A percentile compares a stretch with the other conserved stretches of the same genome.
Conservation (phyloP, 495 filamentous ascomycete genomes). For the Penicilliopsis zonata region DNA sequence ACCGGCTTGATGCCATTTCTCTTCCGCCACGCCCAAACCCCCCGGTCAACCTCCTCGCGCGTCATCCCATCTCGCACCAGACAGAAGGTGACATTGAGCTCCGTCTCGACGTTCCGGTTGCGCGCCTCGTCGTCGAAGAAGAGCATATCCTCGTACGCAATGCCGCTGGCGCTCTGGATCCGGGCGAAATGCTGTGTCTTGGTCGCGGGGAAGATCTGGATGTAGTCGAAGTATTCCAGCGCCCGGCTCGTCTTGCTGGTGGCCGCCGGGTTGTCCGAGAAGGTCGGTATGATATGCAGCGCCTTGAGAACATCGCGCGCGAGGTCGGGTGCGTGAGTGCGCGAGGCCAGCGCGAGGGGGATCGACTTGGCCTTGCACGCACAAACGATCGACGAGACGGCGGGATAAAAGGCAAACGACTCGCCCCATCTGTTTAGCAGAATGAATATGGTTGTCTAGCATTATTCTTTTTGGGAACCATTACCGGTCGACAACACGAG, state of each 20-base stretch:
- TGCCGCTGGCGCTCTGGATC: conserved; percentile 52
- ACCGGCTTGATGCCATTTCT: conserved; percentile 47
- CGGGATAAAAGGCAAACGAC: conserved; percentile 67
- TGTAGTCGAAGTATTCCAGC: conserved; percentile 64
- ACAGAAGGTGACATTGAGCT: conserved; percentile 71
- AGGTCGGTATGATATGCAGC: conserved; percentile 49
- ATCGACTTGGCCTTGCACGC: conserved; percentile 46
- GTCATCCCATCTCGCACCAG: conserved; percentile 71
- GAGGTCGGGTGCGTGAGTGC: conserved; percentile 69
- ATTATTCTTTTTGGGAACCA: background rate
- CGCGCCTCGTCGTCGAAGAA: conserved; percentile 93
- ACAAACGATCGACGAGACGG: conserved; percentile 61
- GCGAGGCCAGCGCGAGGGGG: conserved; percentile 64
- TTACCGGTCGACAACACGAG: conserved; percentile 37
- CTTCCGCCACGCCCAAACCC: conserved; percentile 72
- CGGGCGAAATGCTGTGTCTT: conserved; percentile 77
- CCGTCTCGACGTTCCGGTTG: conserved; percentile 73
- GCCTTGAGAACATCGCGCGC: conserved; percentile 70
- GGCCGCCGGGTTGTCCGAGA: conserved; percentile 24
- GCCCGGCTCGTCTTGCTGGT: conserved; percentile 35
- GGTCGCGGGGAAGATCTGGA: conserved; percentile 82
- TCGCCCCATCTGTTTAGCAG: conserved; percentile 48
- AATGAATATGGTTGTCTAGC: background rate
- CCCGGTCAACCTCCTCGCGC: conserved; percentile 66
- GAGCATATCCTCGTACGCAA: conserved; percentile 68